Conservation (phyloP, 805 yeast genomes). For the Citeromyces matritensis region DNA sequence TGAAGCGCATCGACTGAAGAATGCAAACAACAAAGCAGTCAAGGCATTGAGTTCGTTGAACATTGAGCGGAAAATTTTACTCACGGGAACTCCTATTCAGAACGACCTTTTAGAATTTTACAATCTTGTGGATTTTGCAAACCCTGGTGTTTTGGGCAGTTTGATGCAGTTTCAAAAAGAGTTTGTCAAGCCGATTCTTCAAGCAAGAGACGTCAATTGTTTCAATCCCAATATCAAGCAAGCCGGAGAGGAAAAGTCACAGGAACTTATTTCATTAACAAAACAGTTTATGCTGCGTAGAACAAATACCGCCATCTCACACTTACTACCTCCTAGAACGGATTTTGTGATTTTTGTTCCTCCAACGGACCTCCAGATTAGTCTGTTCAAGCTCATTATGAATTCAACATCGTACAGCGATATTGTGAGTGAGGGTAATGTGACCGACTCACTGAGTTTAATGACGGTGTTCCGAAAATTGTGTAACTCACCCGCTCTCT, state of each 20-base stretch:
- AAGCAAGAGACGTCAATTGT: slow-evolving; percentile 55
- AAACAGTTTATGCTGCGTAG: slow-evolving; percentile 59
- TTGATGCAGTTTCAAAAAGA: slow-evolving; percentile 40
- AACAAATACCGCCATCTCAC: slow-evolving; percentile 37
- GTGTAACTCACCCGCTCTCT: slow-evolving; percentile 67
- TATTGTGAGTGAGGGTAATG: slow-evolving; percentile 13
- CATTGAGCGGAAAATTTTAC: slow-evolving; percentile 40
- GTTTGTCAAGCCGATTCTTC: slow-evolving; percentile 55
- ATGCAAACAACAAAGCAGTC: slow-evolving; percentile 54
- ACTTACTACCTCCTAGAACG: slow-evolving; percentile 56
- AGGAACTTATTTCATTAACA: slow-evolving; percentile 51
- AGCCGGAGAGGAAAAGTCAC: slow-evolving; percentile 45
- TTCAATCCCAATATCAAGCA: slow-evolving; percentile 28
- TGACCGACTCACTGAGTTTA: slow-evolving; percentile 39
- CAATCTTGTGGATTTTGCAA: slow-evolving; percentile 67
- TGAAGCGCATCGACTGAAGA: slow-evolving; percentile 89
- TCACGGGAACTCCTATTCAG: slow-evolving; percentile 90
- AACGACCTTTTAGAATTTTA: slow-evolving; percentile 79
- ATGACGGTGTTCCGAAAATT: slow-evolving; percentile 67
- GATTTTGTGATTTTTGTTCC: slow-evolving; percentile 68
- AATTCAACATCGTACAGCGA: slow-evolving; percentile 18
- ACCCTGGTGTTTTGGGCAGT: slow-evolving; percentile 68
- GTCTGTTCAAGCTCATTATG: slow-evolving; percentile 35
- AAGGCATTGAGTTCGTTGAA: slow-evolving; percentile 42
- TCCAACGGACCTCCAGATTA: slow-evolving; percentile 51